Evolutionary conservation across 2,329 filamentous ascomycete species (phyloP).

Genomic region (Helminthosporium solani): DNA sequence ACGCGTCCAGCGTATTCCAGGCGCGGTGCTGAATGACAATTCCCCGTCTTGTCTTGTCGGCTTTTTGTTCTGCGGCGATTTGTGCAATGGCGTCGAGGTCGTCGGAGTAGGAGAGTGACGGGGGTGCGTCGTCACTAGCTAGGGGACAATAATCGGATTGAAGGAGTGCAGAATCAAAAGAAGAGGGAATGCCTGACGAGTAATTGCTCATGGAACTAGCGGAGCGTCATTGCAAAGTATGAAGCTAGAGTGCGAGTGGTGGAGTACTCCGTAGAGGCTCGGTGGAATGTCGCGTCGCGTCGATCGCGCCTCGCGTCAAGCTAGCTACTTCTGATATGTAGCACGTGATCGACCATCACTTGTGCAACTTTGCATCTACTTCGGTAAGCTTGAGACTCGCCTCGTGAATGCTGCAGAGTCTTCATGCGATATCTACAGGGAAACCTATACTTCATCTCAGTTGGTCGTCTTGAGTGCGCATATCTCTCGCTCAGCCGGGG

Average conservation of each 20-base stretch:
- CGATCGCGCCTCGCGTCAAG: no score
- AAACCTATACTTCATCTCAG: no score
- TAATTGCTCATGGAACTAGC: conserved; percentile 26
- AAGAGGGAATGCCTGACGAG: conserved; percentile 44
- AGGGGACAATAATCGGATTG: conserved; percentile 39
- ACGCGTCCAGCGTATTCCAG: conserved; percentile 50
- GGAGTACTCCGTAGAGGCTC: neutral
- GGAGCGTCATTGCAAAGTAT: neutral
- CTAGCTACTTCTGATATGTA: no score
- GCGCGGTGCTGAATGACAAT: conserved; percentile 55
- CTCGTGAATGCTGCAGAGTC: no score
- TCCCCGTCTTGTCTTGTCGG: conserved; percentile 45
- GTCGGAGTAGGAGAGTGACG: conserved; percentile 44
- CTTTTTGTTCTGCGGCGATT: conserved; percentile 44
- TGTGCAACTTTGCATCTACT: no score
- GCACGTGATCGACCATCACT: no score
- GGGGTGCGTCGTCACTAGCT: conserved; percentile 20
- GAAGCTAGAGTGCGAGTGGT: neutral
- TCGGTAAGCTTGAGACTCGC: no score
- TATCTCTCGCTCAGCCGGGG: no score
- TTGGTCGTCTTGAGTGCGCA: no score
- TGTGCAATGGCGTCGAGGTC: conserved; percentile 50
- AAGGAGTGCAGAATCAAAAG: conserved; percentile 54
- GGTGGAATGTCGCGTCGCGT: no score
- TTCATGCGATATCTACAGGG: no score